A percentile compares a stretch with the other conserved stretches of the same genome.
phyloP scores from a whole-genome alignment of 441 rosid genomes.

The Theobroma grandiflorum region DNA sequence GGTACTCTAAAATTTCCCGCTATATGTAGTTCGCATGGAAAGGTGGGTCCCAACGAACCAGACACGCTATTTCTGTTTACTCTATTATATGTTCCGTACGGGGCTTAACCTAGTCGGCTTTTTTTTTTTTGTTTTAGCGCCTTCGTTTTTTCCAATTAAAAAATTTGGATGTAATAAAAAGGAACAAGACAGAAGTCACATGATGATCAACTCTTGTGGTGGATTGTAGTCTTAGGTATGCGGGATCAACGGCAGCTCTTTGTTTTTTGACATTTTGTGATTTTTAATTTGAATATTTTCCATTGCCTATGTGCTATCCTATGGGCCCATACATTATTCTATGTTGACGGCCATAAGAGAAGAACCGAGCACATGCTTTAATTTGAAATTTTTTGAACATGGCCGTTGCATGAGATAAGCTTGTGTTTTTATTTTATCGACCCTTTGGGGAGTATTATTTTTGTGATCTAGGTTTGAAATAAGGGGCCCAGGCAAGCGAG shows the following conservation, averaged over 20 bases:
- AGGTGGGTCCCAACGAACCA: constrained; percentile 35
- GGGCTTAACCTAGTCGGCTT: not conserved
- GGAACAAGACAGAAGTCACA: not conserved
- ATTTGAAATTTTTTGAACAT: constrained; percentile 37
- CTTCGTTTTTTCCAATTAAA: not conserved
- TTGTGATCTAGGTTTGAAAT: not conserved
- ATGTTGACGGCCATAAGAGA: constrained; percentile 11
- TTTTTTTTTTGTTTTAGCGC: too few species aligned
- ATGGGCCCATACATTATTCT: not conserved
- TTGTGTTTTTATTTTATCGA: not conserved
- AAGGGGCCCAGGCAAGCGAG: not conserved
- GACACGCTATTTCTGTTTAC: not conserved
- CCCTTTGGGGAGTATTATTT: not conserved
- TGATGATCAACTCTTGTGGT: not conserved
- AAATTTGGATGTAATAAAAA: not conserved
- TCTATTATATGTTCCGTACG: not conserved
- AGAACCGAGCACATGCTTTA: constrained; percentile 20
- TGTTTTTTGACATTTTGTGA: not conserved
- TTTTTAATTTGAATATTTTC: not conserved
- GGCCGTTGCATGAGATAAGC: not conserved
- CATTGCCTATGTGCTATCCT: not conserved
- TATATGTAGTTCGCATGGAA: constrained; percentile 30
- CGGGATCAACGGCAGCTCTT: not conserved
- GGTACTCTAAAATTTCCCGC: constrained; percentile 26
- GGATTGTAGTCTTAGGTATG: not conserved